Evolutionary conservation across 163 green algal genomes (phyloP).

Genomic region (Chlorella variabilis): DNA sequence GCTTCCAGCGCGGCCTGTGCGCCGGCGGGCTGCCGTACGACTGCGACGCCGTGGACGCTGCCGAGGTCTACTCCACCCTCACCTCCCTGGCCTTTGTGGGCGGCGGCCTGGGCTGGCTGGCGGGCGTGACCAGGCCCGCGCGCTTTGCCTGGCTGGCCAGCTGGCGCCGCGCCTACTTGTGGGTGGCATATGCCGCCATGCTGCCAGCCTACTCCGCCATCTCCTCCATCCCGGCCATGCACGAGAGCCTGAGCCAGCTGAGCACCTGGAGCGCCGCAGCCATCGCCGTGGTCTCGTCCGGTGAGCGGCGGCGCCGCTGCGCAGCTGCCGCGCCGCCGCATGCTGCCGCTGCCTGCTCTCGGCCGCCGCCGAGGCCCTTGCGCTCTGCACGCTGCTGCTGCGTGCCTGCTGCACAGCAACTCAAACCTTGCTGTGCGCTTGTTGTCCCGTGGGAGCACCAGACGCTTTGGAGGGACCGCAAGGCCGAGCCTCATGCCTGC

Average conservation of each 20-base stretch:
- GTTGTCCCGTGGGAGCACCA: no score
- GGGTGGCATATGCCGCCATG: background rate
- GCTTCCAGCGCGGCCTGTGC: slow-evolving; percentile 32
- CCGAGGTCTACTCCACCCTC: slow-evolving; percentile 20
- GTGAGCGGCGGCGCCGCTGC: no score
- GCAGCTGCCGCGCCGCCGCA: no score
- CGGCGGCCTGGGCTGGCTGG: slow-evolving; percentile 24
- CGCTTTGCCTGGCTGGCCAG: slow-evolving; percentile 26
- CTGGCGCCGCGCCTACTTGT: slow-evolving; percentile 9
- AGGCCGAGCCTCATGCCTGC: no score
- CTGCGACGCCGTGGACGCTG: background rate
- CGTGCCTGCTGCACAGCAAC: background rate
- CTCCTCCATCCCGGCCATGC: slow-evolving; percentile 12
- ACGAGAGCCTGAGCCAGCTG: background rate
- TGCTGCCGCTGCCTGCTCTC: no score
- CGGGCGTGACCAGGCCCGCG: slow-evolving; percentile 15
- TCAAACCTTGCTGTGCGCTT: no score
- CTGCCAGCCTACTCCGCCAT: slow-evolving; percentile 23
- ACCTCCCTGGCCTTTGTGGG: slow-evolving; percentile 9
- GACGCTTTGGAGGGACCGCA: no score
- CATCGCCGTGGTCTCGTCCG: background rate
- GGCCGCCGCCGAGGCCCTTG: no score
- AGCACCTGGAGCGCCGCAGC: background rate
- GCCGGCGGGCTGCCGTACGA: slow-evolving; percentile 18
- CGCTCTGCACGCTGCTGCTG: background rate